Evolutionary conservation across 805 yeast species (phyloP), one percentile per base, ranked within the genome.

Genomic region (Candida bentonensis): DNA sequence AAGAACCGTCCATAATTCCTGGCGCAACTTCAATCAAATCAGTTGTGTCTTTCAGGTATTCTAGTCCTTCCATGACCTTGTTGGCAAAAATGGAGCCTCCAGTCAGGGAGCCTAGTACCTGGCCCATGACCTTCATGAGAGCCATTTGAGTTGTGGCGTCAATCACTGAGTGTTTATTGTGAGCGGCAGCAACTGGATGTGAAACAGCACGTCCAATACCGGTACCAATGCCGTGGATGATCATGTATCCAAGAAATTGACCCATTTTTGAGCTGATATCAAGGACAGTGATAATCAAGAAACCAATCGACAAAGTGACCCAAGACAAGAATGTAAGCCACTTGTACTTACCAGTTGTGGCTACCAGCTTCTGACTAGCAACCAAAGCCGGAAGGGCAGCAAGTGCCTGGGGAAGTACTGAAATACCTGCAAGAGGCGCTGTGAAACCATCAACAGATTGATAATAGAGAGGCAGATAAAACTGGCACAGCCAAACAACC

Each of bases 61-160:
- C n/a, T 7, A 30, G 36, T 4, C 36, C 36, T 17, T 30, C 36
- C 36, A 30, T 30, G 11, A 30, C 36, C 36, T 30, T 30, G 17
- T 30, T 30, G 36, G 36, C 36, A 30, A 30, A 30, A 15, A 30
- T 30, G 5, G 36, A 30, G 17, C 36, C 36, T n/a, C 36, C 36
- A 11, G 36, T 17, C 13, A 30, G 36, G 13, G 36, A 30, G 5
- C 36, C 36, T 17, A 30, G 20, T 13, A 30, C 36, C 11, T 30
- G 11, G 5, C 36, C 36, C 11, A 30, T 30, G 7, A 30, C 36
- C n/a, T 30, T 30, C 36, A 30, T 30, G 17, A 30, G 17, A 9
- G 36, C 36, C 36, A 30, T 30, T 17, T 30, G 36, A 5, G 36
- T 30, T 9, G 36, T 30, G 17, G 36, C 36, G n/a, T 30, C 36